Evolutionary conservation across 208 protist genomes (phyloP).

Genomic region (Herpetomonas muscarum): DNA sequence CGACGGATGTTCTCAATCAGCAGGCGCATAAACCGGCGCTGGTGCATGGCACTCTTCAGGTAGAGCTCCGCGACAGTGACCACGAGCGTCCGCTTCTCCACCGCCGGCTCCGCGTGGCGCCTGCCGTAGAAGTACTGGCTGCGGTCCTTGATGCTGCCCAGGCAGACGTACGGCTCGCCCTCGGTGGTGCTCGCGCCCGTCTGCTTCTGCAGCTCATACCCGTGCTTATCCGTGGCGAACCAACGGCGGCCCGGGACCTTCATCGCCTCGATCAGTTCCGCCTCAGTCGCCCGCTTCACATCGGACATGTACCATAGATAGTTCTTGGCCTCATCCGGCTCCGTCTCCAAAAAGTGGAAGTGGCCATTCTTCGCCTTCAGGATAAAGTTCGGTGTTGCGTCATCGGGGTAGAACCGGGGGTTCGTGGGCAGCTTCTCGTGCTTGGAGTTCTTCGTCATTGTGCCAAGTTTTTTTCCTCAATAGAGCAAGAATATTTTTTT

Average conservation of each 20-base stretch:
- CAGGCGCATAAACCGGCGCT: slow-evolving; percentile 54
- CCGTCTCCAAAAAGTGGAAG: slow-evolving; percentile 50
- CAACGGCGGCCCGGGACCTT: slow-evolving; percentile 51
- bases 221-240: slow-evolving; percentile 59
- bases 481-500: too few species aligned
- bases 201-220: slow-evolving; percentile 49
- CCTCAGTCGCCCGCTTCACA: slow-evolving; percentile 24
- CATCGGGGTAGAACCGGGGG: slow-evolving; percentile 39
- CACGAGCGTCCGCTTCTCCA: slow-evolving; percentile 44
- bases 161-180: slow-evolving; percentile 68
- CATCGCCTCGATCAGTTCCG: slow-evolving; percentile 54
- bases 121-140: slow-evolving; percentile 53
- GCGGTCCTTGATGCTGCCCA: slow-evolving; percentile 34
- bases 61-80: slow-evolving; percentile 77
- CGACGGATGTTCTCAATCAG: slow-evolving; percentile 59
- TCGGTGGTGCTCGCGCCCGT: slow-evolving; percentile 41
- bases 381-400: slow-evolving; percentile 47
- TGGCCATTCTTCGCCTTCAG: slow-evolving; percentile 65
- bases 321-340: slow-evolving; percentile 41
- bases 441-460: not conserved
- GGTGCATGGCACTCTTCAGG: slow-evolving; percentile 73
- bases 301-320: slow-evolving; percentile 80
- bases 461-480: not conserved
- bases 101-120: slow-evolving; percentile 53
- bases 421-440: slow-evolving; percentile 32